Percentiles rank a stretch among this genome's conserved stretches.
Conservation (phyloP, 2,329 filamentous ascomycete genomes). For the Pyrenochaeta sp. region DNA sequence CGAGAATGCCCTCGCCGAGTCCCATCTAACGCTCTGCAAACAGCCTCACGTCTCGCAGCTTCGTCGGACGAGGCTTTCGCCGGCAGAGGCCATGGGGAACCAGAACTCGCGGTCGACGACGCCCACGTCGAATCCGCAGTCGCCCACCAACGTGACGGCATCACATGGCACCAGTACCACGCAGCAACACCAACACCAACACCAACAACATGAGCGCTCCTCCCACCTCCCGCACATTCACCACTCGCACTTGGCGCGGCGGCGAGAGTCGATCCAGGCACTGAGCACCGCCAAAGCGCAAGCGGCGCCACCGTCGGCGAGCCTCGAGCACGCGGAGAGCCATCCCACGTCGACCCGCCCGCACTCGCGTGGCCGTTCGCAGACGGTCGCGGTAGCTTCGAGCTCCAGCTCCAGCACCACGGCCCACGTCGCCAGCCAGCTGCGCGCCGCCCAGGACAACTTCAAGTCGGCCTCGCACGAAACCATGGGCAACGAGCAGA, state of each 20-base stretch:
- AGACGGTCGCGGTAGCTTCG: constrained; percentile 26
- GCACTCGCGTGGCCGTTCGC: constrained; percentile 39
- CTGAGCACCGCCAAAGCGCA: constrained; percentile 48
- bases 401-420: constrained; percentile 19
- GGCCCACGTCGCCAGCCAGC: constrained; percentile 33
- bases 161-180: constrained; percentile 25
- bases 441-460: constrained; percentile 43
- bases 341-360: constrained; percentile 36
- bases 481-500: constrained; percentile 53
- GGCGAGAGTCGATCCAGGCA: constrained; percentile 53
- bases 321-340: constrained; percentile 48
- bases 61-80: not conserved
- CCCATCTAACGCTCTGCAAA: constrained; percentile 3
- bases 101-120: constrained; percentile 40
- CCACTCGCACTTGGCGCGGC: constrained; percentile 41
- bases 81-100: constrained; percentile 42
- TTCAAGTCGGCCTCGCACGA: constrained; percentile 25
- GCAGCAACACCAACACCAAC: too few species aligned
- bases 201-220: constrained; percentile 15
- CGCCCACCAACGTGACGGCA: constrained; percentile 31
- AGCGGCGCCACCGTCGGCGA: constrained; percentile 49
- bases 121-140: constrained; percentile 28
- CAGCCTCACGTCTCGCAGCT: not conserved
- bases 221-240: constrained; percentile 24
- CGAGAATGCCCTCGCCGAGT: not conserved